Percentiles rank a stretch among this genome's conserved stretches.
Evolutionary conservation across 495 filamentous ascomycete genomes (phyloP).

Genomic region (Hypoxylon subgilvum): DNA sequence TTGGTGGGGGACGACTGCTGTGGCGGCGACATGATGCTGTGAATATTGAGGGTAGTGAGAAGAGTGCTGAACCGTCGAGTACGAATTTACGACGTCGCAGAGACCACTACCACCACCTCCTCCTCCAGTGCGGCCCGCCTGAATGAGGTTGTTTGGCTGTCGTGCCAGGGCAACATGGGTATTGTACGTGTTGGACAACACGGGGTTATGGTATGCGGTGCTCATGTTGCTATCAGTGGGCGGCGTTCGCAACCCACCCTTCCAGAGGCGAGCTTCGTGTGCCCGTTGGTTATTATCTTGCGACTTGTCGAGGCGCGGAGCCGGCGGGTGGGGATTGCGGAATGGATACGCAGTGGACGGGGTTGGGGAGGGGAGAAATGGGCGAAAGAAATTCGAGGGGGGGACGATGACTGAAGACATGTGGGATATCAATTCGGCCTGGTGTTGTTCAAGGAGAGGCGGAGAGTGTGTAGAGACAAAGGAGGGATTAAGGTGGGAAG

Average conservation of each 20-base stretch:
- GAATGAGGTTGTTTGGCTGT: conserved; percentile 36
- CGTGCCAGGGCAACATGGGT: conserved; percentile 44
- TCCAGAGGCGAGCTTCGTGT: conserved; percentile 19
- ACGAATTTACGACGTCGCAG: conserved; percentile 39
- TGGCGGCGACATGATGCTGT: conserved; percentile 25
- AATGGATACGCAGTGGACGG: conserved; percentile 11
- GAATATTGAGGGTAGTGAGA: conserved; percentile 4
- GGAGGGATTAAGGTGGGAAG: background rate
- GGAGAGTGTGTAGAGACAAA: conserved; percentile 10
- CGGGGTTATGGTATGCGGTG: conserved; percentile 54
- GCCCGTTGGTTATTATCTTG: conserved; percentile 13
- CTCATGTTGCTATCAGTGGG: conserved; percentile 57
- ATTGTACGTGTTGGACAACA: conserved; percentile 50
- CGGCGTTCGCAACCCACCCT: conserved; percentile 56
- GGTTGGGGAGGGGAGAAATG: conserved; percentile 33
- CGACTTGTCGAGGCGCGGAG: conserved; percentile 13
- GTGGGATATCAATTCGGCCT: conserved; percentile 33
- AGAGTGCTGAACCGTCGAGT: conserved; percentile 30
- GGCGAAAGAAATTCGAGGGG: conserved; percentile 34
- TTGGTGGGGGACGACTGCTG: conserved; percentile 17
- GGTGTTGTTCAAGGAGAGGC: conserved; percentile 8
- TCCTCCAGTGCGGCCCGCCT: conserved; percentile 33
- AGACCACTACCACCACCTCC: too few relatives aligned
- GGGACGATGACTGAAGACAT: conserved; percentile 40
- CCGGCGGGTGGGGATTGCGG: conserved; percentile 12